Evolutionary conservation across 2,329 filamentous ascomycete genomes (phyloP).

Genomic region (Acephala macrosclerotiorum): DNA sequence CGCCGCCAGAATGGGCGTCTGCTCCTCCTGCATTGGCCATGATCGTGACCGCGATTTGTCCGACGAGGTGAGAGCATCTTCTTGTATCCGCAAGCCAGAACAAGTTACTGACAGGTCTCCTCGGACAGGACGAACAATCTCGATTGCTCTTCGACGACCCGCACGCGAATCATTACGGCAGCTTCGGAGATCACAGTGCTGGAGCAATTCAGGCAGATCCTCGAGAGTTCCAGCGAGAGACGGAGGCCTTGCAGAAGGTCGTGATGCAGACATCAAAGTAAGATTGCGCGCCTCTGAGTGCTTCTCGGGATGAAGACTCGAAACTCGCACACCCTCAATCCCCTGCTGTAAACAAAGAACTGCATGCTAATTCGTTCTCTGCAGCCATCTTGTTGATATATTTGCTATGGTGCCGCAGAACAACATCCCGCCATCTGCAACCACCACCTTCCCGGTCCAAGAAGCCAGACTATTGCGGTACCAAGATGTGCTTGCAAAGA

Average conservation of each 20-base stretch:
- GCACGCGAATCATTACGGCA: slow-evolving; percentile 66
- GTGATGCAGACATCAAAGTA: slow-evolving; percentile 71
- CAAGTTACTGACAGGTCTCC: slow-evolving; percentile 20
- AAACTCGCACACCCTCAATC: slow-evolving; percentile 22
- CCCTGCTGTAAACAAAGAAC: slow-evolving; percentile 18
- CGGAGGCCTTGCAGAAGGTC: slow-evolving; percentile 68
- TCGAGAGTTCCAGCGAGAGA: slow-evolving; percentile 68
- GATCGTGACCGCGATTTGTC: slow-evolving; percentile 55
- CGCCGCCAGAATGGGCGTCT: slow-evolving; percentile 60
- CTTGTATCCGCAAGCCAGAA: slow-evolving; percentile 1
- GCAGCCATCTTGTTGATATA: slow-evolving; percentile 71
- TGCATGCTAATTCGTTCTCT: slow-evolving; percentile 28
- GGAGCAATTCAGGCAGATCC: slow-evolving; percentile 62
- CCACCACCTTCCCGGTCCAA: slow-evolving; percentile 57
- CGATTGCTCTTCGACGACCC: slow-evolving; percentile 68
- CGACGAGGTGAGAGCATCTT: slow-evolving; percentile 57
- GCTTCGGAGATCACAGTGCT: slow-evolving; percentile 64
- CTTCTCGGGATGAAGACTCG: slow-evolving; percentile 18
- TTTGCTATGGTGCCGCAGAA: slow-evolving; percentile 67
- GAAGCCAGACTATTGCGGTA: slow-evolving; percentile 64
- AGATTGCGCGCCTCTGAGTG: slow-evolving; percentile 37
- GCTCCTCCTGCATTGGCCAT: slow-evolving; percentile 65
- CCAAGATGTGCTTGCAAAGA: slow-evolving; percentile 67
- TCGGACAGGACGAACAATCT: slow-evolving; percentile 46
- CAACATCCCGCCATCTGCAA: slow-evolving; percentile 40